These are phyloP conservation scores for Protomyces inouyei DNA, from an alignment of 1,139 yeast species.

Conservation along the genomic window DNA sequence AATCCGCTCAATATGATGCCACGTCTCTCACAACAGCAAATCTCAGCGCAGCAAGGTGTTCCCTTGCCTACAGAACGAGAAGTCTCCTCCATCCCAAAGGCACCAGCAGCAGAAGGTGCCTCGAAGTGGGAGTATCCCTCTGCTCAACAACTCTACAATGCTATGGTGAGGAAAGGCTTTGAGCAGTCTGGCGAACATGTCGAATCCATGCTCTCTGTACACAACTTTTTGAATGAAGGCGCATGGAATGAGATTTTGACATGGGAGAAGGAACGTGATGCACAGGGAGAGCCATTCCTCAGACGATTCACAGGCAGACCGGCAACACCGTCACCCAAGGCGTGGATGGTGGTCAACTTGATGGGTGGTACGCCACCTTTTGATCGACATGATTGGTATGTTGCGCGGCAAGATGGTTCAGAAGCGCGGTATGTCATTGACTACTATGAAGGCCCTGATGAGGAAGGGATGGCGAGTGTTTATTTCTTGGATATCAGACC, in stretches of 20 bases:
- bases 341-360: slow-evolving; percentile 59
- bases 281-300: slow-evolving; percentile 65
- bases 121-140: slow-evolving; percentile 96
- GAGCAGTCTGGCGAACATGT: slow-evolving; percentile 89
- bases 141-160: slow-evolving; percentile 97
- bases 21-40: slow-evolving; percentile 53
- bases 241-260: slow-evolving; percentile 93
- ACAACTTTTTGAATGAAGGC: slow-evolving; percentile 92
- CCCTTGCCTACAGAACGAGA: slow-evolving; percentile 79
- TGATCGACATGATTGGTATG: slow-evolving; percentile 99
- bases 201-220: slow-evolving; percentile 94
- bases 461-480: slow-evolving; percentile 80
- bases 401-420: slow-evolving; percentile 54
- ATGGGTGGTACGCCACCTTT: slow-evolving; percentile 79
- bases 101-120: slow-evolving; percentile 45
- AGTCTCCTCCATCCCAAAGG: slow-evolving; percentile 80
- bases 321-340: slow-evolving; percentile 81
- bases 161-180: slow-evolving; percentile 90
- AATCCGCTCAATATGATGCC: slow-evolving; percentile 93
- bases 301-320: slow-evolving; percentile 90
- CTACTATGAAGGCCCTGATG: slow-evolving; percentile 90
- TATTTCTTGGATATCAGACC: slow-evolving; percentile 93
- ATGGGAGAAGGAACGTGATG: slow-evolving; percentile 61
- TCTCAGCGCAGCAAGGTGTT: slow-evolving; percentile 74
- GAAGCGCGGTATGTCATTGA: slow-evolving; percentile 87